Percentiles rank a stretch among this genome's conserved stretches.
Evolutionary conservation across 2,329 filamentous ascomycete genomes (phyloP).

Genomic region (Botrytis paeoniae): DNA sequence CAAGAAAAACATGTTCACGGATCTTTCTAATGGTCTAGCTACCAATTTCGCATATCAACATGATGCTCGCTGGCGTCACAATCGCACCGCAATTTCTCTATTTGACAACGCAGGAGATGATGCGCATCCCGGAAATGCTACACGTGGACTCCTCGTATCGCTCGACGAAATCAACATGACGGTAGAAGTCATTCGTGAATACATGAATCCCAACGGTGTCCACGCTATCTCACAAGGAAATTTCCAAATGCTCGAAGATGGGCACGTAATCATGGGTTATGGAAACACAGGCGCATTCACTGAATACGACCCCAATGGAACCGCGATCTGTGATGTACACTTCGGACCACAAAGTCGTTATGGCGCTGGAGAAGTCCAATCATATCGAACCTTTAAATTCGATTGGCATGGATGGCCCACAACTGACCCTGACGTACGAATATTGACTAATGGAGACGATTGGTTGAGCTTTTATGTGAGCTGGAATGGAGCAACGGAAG

Average conservation of each 20-base stretch:
- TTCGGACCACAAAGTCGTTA: constrained; percentile 40
- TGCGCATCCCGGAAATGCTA: constrained; percentile 22
- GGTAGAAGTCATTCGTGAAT: constrained; percentile 26
- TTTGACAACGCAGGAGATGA: constrained; percentile 31
- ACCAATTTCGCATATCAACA: constrained; percentile 51
- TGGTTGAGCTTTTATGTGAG: constrained; percentile 48
- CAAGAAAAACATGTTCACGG: constrained; percentile 44
- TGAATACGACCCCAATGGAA: constrained; percentile 36
- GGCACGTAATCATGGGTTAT: constrained; percentile 32
- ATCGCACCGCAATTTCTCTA: constrained; percentile 27
- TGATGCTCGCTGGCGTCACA: constrained; percentile 44
- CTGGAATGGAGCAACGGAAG: constrained; percentile 53
- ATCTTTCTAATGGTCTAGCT: constrained; percentile 36
- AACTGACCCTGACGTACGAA: constrained; percentile 41
- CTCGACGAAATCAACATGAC: constrained; percentile 26
- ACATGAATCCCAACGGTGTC: constrained; percentile 28
- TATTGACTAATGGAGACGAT: constrained; percentile 35
- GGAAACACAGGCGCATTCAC: constrained; percentile 30
- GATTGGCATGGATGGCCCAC: constrained; percentile 42
- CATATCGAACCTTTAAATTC: constrained; percentile 42
- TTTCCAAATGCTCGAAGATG: constrained; percentile 29
- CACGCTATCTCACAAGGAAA: constrained; percentile 29
- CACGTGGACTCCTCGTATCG: constrained; percentile 30
- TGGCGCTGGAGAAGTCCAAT: constrained; percentile 36
- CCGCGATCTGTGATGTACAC: constrained; percentile 38